A percentile compares a stretch with the other conserved stretches of the same genome.
Evolutionary conservation across 1,139 yeast genomes (phyloP).

Genomic region (Saccharomyces hybrid): DNA sequence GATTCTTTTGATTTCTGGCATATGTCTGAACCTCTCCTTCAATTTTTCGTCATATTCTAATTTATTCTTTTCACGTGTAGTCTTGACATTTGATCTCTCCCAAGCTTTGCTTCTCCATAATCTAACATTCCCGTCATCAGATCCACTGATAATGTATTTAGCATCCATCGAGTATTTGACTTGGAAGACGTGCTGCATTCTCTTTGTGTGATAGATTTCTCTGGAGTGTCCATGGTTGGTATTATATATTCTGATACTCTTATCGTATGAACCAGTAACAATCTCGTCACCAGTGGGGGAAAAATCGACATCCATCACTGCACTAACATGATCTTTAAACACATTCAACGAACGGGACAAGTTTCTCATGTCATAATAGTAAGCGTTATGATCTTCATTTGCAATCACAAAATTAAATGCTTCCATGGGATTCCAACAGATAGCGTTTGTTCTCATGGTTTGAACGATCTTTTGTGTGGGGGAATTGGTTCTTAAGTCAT

Average conservation of each 20-base stretch:
- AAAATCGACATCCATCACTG: conserved; percentile 89
- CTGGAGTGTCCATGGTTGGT: conserved; percentile 82
- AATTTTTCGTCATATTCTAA: conserved; percentile 85
- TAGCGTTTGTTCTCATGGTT: conserved; percentile 70
- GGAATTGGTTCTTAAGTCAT: conserved; percentile 86
- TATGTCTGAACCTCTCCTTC: conserved; percentile 84
- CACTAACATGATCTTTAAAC: conserved; percentile 92
- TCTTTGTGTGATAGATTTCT: conserved; percentile 90
- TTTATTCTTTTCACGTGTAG: conserved; percentile 72
- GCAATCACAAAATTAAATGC: conserved; percentile 91
- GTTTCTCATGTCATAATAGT: conserved; percentile 94
- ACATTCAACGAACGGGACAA: conserved; percentile 71
- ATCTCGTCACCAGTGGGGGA: conserved; percentile 96
- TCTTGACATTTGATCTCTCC: conserved; percentile 73
- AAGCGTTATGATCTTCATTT: conserved; percentile 90
- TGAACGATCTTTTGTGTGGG: conserved; percentile 90
- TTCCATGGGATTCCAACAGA: conserved; percentile 97
- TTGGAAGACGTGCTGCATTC: conserved; percentile 92
- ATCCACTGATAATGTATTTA: conserved; percentile 77
- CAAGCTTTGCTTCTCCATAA: conserved; percentile 90
- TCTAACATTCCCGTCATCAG: conserved; percentile 93
- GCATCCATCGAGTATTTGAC: conserved; percentile 83
- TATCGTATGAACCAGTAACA: conserved; percentile 92
- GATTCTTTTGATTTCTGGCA: conserved; percentile 93
- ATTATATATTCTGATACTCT: conserved; percentile 75